phyloP scores from a whole-genome alignment of 2,329 filamentous ascomycete species.

The Aspergillus ruber region DNA sequence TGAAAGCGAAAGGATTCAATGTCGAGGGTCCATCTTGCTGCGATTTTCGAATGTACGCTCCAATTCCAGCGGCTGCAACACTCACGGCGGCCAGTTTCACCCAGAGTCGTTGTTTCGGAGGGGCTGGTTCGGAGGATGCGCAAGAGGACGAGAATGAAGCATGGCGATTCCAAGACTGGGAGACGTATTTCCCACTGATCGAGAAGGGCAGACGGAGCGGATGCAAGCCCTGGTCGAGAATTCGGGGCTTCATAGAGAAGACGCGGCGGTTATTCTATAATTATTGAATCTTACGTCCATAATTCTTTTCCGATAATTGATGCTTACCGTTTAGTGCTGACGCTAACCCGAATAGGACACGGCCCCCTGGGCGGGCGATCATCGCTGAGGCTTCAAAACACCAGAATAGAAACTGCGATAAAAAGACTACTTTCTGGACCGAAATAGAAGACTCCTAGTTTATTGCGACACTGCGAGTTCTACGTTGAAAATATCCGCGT shows the following conservation, averaged over 20 bases:
- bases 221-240: constrained; percentile 6
- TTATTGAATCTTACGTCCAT: too few species aligned
- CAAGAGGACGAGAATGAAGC: constrained; percentile 15
- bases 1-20: constrained; percentile 34
- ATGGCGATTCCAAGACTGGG: constrained; percentile 15
- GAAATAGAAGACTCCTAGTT: too few species aligned
- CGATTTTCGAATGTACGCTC: constrained; percentile 29
- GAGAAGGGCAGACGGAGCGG: constrained; percentile 14
- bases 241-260: constrained; percentile 15
- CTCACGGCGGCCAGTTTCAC: constrained; percentile 29
- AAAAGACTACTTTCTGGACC: too few species aligned
- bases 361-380: constrained; percentile 4
- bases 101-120: constrained; percentile 25
- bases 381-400: constrained; percentile 1
- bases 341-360: too few species aligned
- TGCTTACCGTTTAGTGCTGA: too few species aligned
- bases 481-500: background rate
- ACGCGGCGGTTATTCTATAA: background rate
- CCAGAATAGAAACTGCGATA: too few species aligned
- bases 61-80: constrained; percentile 28
- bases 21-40: constrained; percentile 18
- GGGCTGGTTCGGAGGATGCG: constrained; percentile 7
- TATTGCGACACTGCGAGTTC: too few species aligned
- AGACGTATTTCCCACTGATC: background rate
- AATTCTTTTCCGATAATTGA: too few species aligned